A percentile compares a stretch with the other conserved stretches of the same genome.
Evolutionary conservation across 768 basidiomycete genomes (phyloP).

Genomic region (Leucocoprinus leucothites): DNA sequence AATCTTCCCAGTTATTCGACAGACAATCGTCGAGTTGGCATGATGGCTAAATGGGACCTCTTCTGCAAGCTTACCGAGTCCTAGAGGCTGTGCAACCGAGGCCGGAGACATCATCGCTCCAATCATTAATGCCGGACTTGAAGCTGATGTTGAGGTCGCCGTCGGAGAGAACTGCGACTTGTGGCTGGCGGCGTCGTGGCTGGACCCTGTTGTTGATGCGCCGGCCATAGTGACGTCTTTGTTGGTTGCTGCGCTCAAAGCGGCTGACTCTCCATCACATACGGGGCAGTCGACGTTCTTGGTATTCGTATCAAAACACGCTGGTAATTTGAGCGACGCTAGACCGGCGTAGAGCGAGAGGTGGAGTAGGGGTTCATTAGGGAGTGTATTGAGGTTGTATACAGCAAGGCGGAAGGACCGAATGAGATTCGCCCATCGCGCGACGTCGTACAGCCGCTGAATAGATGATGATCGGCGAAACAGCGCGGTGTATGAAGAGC

Average conservation of each 20-base stretch:
- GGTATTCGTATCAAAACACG: slow-evolving; percentile 63
- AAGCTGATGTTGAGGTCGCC: slow-evolving; percentile 1
- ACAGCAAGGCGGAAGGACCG: slow-evolving; percentile 83
- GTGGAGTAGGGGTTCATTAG: slow-evolving; percentile 82
- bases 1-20: slow-evolving; percentile 84
- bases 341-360: slow-evolving; percentile 91
- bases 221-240: slow-evolving; percentile 8
- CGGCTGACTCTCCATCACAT: slow-evolving; percentile 62
- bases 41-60: slow-evolving; percentile 94
- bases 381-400: slow-evolving; percentile 83
- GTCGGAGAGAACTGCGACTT: not conserved
- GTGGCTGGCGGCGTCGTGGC: slow-evolving; percentile 1
- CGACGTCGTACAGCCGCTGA: slow-evolving; percentile 79
- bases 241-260: slow-evolving; percentile 4
- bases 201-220: slow-evolving; percentile 2
- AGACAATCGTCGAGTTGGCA: slow-evolving; percentile 93
- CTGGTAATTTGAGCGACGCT: slow-evolving; percentile 84
- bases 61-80: slow-evolving; percentile 70
- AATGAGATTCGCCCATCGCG: slow-evolving; percentile 74
- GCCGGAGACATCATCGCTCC: not conserved
- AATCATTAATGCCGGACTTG: not conserved
- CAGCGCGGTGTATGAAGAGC: not conserved
- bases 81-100: slow-evolving; percentile 33
- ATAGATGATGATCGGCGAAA: slow-evolving; percentile 10
- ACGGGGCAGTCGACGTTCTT: slow-evolving; percentile 89